phyloP scores from a whole-genome alignment of 805 yeast genomes.

The Candida insectalens region DNA sequence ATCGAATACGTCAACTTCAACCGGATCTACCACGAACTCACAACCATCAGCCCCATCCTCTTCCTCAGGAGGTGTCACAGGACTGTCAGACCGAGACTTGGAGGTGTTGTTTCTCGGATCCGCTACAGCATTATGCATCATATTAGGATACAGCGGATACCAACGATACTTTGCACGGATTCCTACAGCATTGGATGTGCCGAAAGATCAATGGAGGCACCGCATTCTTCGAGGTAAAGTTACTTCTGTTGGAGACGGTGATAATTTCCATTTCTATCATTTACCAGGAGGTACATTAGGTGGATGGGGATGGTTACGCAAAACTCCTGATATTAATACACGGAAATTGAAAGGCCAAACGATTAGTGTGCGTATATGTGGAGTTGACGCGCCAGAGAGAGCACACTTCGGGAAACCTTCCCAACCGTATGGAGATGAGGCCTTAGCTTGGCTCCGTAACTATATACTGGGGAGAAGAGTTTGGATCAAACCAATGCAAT shows the following conservation, averaged over 20 bases:
- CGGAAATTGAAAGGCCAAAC: constrained; percentile 53
- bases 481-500: constrained; percentile 64
- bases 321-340: constrained; percentile 45
- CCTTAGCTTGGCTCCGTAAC: constrained; percentile 63
- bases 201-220: constrained; percentile 31
- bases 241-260: constrained; percentile 92
- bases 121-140: constrained; percentile 22
- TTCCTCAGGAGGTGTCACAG: too few relatives aligned
- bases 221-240: constrained; percentile 59
- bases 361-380: constrained; percentile 74
- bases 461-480: constrained; percentile 60
- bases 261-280: constrained; percentile 85
- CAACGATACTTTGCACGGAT: constrained; percentile 38
- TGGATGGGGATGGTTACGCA: constrained; percentile 92
- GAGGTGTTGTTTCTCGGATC: constrained; percentile 20
- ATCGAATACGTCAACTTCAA: too few relatives aligned
- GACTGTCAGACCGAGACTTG: not conserved
- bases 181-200: constrained; percentile 40
- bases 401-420: constrained; percentile 92
- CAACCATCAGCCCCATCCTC: too few relatives aligned
- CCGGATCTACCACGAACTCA: too few relatives aligned
- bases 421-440: constrained; percentile 81
- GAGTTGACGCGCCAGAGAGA: constrained; percentile 95
- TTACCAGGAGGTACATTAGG: constrained; percentile 82
- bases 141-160: constrained; percentile 36